Evolutionary conservation across 1,139 yeast genomes (phyloP).

Genomic region (Schwanniomyces etchellsii): DNA sequence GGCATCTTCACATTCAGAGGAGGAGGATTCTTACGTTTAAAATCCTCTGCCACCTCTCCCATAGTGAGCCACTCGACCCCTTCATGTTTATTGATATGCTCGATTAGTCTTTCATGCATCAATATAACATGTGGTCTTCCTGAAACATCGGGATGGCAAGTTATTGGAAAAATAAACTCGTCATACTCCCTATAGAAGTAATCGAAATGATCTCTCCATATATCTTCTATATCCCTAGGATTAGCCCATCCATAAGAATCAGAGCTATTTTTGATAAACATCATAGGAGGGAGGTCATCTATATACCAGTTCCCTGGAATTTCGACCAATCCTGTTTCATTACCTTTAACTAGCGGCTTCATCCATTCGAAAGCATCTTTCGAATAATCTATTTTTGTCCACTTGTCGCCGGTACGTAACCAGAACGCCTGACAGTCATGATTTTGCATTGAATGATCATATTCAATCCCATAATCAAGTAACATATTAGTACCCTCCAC

Average conservation of each 20-base stretch:
- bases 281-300: constrained; percentile 1
- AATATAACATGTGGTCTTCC: constrained; percentile 21
- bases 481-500: background rate
- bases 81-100: constrained; percentile 22
- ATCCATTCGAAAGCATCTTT: background rate
- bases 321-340: background rate
- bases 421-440: constrained; percentile 1
- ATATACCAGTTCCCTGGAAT: constrained; percentile 1
- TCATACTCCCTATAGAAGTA: constrained; percentile 11
- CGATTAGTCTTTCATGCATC: constrained; percentile 26
- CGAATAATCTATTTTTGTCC: constrained; percentile 1
- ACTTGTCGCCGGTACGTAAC: background rate
- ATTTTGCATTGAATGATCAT: background rate
- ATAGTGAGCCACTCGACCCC: constrained; percentile 28
- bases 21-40: constrained; percentile 8
- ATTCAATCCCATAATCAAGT: background rate
- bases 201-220: constrained; percentile 21
- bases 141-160: constrained; percentile 6
- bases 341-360: background rate
- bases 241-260: constrained; percentile 1
- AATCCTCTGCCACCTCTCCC: constrained; percentile 23
- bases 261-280: background rate
- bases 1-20: constrained; percentile 3
- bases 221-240: background rate
- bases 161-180: background rate